Evolutionary conservation across 345 rosid species (phyloP).

Genomic region (Linum usitatissimum): DNA sequence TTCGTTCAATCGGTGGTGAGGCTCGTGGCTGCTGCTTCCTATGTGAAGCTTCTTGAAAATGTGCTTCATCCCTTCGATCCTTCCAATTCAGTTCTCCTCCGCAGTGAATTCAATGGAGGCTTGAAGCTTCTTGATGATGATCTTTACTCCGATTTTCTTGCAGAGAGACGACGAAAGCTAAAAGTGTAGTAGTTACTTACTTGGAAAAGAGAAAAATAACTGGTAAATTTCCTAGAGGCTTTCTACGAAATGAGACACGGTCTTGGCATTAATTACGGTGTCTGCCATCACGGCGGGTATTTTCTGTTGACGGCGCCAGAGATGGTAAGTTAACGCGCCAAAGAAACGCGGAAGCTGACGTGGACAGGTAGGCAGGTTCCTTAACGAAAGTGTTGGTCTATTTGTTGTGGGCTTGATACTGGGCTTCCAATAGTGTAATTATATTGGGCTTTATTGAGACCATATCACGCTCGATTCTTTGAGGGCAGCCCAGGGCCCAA

Average conservation of each 20-base stretch:
- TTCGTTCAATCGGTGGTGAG: conserved; percentile 56
- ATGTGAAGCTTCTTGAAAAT: conserved; percentile 88
- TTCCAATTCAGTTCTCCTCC: not conserved
- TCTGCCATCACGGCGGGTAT: too few species aligned
- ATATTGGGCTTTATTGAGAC: conserved; percentile 3
- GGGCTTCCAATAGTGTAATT: conserved; percentile 2
- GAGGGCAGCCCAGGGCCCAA: too few species aligned
- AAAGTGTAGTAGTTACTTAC: not conserved
- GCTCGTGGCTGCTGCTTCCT: conserved; percentile 59
- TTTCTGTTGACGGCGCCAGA: not conserved
- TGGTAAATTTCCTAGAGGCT: too few species aligned
- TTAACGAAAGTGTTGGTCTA: not conserved
- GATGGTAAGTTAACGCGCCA: not conserved
- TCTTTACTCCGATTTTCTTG: not conserved
- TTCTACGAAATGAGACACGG: too few species aligned
- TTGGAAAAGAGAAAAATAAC: not conserved
- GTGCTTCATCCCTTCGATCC: conserved; percentile 50
- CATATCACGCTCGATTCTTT: not conserved
- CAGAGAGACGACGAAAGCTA: not conserved
- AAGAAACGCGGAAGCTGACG: conserved; percentile 3
- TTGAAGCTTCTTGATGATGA: not conserved
- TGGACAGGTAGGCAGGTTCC: not conserved
- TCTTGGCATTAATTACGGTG: too few species aligned
- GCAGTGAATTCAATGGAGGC: not conserved
- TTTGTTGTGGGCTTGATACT: not conserved